Conservation (phyloP, 163 green algal genomes). For the Volvox carteri region DNA sequence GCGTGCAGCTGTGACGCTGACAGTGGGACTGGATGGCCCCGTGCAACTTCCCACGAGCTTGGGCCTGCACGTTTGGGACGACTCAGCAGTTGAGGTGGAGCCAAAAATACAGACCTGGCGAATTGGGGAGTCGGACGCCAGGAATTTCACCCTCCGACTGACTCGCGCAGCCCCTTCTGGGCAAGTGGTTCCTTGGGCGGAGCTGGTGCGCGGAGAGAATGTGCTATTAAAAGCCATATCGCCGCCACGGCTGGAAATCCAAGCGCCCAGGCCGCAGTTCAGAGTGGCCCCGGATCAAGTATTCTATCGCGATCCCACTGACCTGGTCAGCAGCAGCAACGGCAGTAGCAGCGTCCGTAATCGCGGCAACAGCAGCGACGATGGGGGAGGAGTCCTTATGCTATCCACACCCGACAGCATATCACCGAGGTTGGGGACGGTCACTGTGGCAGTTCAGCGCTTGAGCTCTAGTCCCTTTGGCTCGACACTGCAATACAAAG, state of each 20-base stretch:
- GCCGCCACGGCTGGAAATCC: background rate
- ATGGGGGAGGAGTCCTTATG: background rate
- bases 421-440: background rate
- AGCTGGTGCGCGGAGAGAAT: background rate
- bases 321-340: background rate
- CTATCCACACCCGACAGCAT: background rate
- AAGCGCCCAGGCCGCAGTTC: background rate
- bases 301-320: background rate
- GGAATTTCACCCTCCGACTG: conserved; percentile 16
- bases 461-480: conserved; percentile 3
- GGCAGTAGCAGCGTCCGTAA: background rate
- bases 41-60: background rate
- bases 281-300: background rate
- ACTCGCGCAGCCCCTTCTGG: background rate
- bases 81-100: background rate
- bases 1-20: background rate
- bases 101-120: conserved; percentile 19
- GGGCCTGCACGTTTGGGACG: conserved; percentile 22
- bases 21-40: background rate
- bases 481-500: conserved; percentile 1
- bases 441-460: conserved; percentile 13
- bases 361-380: background rate
- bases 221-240: background rate
- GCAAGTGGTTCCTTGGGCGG: background rate
- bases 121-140: background rate